These are phyloP conservation scores for Cryphonectria radicalis DNA, from an alignment of 2,329 filamentous ascomycete genomes.

Conservation along the genomic window DNA sequence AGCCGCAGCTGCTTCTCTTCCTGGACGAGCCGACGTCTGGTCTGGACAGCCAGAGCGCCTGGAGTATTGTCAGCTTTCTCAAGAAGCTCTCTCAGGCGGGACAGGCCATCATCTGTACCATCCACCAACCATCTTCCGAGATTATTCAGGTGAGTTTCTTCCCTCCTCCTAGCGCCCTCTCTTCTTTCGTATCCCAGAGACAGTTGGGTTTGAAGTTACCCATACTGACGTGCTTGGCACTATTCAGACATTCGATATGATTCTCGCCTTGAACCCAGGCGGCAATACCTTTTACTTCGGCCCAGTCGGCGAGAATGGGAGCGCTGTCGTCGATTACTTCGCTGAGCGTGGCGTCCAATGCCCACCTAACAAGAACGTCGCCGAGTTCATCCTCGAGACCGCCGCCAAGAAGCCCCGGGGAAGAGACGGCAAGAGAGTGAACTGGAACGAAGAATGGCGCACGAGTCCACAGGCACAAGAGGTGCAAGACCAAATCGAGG, in stretches of 20 bases:
- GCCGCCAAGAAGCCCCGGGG: conserved; percentile 46
- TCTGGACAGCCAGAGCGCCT: conserved; percentile 74
- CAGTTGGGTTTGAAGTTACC: conserved; percentile 68
- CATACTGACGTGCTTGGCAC: conserved; percentile 60
- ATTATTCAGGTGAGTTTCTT: conserved; percentile 39
- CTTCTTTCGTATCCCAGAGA: conserved; percentile 41
- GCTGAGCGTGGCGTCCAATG: conserved; percentile 58
- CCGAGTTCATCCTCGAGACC: conserved; percentile 64
- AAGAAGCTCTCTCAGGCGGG: conserved; percentile 60
- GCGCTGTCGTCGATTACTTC: conserved; percentile 60
- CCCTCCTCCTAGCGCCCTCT: background rate
- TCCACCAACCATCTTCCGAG: conserved; percentile 50
- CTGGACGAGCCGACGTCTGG: conserved; percentile 78
- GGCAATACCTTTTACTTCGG: conserved; percentile 76
- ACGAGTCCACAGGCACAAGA: conserved; percentile 39
- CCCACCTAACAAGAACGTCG: conserved; percentile 59
- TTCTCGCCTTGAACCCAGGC: conserved; percentile 60
- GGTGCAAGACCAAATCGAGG: conserved; percentile 39
- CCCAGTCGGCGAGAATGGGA: conserved; percentile 68
- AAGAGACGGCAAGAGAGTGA: conserved; percentile 48
- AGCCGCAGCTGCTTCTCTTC: conserved; percentile 73
- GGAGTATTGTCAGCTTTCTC: conserved; percentile 72
- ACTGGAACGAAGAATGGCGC: conserved; percentile 45
- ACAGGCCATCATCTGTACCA: conserved; percentile 50
- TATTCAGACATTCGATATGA: conserved; percentile 53